Evolutionary conservation across 2,329 filamentous ascomycete species (phyloP).

Genomic region (Pestalotiopsis sp.): DNA sequence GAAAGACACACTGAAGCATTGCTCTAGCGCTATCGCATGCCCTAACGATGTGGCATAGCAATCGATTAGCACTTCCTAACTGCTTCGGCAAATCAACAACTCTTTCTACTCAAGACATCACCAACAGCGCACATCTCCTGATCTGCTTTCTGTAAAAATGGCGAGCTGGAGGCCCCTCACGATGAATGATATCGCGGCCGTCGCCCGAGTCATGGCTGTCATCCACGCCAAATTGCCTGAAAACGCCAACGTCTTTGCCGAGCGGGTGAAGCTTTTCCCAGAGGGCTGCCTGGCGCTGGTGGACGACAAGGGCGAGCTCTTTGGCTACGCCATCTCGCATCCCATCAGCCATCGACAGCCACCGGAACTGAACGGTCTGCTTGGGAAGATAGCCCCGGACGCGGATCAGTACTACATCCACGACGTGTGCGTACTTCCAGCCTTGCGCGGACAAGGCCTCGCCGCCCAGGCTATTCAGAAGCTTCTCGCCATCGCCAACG

Average conservation of each 20-base stretch:
- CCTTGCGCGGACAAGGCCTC: conserved; percentile 26
- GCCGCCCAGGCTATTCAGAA: conserved; percentile 26
- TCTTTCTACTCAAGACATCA: too few relatives aligned
- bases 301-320: conserved; percentile 19
- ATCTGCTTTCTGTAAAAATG: not conserved
- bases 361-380: conserved; percentile 31
- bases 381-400: conserved; percentile 27
- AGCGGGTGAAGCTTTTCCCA: conserved; percentile 35
- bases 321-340: conserved; percentile 38
- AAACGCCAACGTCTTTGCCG: conserved; percentile 28
- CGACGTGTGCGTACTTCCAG: conserved; percentile 34
- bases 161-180: conserved; percentile 30
- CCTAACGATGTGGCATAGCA: too few relatives aligned
- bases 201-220: conserved; percentile 27
- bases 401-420: conserved; percentile 40
- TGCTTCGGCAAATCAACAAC: too few relatives aligned
- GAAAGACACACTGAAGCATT: too few relatives aligned
- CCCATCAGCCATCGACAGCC: conserved; percentile 32
- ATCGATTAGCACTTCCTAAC: too few relatives aligned
- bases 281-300: conserved; percentile 33
- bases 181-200: conserved; percentile 22
- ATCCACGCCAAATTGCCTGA: conserved; percentile 35
- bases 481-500: conserved; percentile 23
- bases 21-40: too few relatives aligned
- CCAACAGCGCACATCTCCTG: too few relatives aligned